Conservation (phyloP, 441 rosid species). For the Pelargonium citronellum region DNA sequence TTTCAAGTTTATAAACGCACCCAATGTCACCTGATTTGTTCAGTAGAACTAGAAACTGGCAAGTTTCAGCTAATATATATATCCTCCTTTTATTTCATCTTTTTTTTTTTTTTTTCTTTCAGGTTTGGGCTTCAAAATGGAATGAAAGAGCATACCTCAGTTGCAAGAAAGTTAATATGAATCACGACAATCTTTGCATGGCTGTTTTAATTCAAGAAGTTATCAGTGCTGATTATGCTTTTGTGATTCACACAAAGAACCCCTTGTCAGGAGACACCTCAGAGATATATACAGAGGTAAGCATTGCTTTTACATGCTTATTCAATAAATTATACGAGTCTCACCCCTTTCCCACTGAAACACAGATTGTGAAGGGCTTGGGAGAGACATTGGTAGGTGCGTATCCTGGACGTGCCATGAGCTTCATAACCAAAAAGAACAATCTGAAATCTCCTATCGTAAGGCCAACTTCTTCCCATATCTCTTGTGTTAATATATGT, state of each 20-base stretch:
- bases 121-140: conserved; percentile 98
- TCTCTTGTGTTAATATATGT: background rate
- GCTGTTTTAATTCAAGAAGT: conserved; percentile 73
- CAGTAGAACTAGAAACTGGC: background rate
- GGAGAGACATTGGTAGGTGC: conserved; percentile 84
- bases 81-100: background rate
- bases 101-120: conserved; percentile 10
- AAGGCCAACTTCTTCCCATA: conserved; percentile 19
- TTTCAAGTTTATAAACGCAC: background rate
- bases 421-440: conserved; percentile 58
- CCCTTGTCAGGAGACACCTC: conserved; percentile 64
- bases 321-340: background rate
- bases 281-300: conserved; percentile 73
- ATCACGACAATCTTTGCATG: conserved; percentile 58
- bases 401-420: conserved; percentile 76
- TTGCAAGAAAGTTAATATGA: conserved; percentile 51
- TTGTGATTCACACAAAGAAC: conserved; percentile 79
- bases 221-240: conserved; percentile 70
- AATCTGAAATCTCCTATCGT: conserved; percentile 55
- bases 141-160: conserved; percentile 72
- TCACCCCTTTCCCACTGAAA: conserved; percentile 15
- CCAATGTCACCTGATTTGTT: background rate
- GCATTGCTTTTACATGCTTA: conserved; percentile 6
- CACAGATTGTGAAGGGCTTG: conserved; percentile 74
- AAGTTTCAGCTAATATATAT: background rate